Evolutionary conservation across 805 yeast genomes (phyloP), one percentile per base, ranked within the genome.

Genomic region (Cyberlindnera xylosilytica): DNA sequence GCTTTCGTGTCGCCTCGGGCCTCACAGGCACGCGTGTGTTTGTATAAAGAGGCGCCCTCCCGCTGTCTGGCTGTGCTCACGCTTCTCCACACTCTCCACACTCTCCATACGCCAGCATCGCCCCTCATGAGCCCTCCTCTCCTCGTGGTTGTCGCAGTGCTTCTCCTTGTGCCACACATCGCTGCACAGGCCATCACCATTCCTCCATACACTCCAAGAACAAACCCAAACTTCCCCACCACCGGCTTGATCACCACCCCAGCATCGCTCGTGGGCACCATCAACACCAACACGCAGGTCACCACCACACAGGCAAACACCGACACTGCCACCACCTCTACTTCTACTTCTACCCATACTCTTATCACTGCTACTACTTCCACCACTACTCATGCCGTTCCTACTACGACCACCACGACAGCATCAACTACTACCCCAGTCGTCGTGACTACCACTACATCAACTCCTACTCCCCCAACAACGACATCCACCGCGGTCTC

Each of bases 191-290:
- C 10, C n/a, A 43, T 48, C 6, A 40, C 48, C 3, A 41, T 50
- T 2, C 51, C 51, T 6, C 44, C 26, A 8, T 52, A 24, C 38
- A 45, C 46, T 10, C 42, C 35, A 20, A 45, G 58, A 28, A 40
- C 50, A 8, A 54, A 54, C 26, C 38, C 58, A 6, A 28, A 52
- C 41, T 52, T 54, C 34, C 47, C 48, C 5, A 32, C 34, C 3
- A 36, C 40, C 4, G 42, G 36, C 9, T n/a, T 45, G 28, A 54
- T 54, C 47, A 54, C 58, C 18, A 54, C 53, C 6, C 30, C 51
- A 4, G 37, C 27, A 3, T 38, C 44, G 2, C 39, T 50, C 9
- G 30, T 24, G 19, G 54, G 58, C 19, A 52, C 54, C 6, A 22
- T 43, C 31, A 46, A 44, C 40, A 52, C 54, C 6, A 37, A 50